These are phyloP conservation scores for Entomortierella lignicola DNA, from an alignment of 192 early-diverging fungal species.

Conservation along the genomic window DNA sequence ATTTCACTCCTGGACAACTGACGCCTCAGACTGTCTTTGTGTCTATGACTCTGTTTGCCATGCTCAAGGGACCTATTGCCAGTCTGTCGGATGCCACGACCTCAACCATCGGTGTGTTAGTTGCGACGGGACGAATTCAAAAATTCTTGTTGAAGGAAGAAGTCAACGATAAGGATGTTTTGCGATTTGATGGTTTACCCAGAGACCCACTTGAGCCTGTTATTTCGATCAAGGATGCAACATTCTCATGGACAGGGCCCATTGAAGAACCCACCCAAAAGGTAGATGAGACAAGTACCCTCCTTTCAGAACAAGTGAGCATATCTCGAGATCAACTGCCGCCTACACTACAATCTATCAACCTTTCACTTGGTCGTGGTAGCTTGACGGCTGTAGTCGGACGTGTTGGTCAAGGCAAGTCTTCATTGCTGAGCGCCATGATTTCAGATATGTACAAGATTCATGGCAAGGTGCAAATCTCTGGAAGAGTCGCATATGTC, in stretches of 20 bases:
- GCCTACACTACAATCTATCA: constrained; percentile 29
- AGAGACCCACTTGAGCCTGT: constrained; percentile 15
- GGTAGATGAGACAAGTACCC: constrained; percentile 4
- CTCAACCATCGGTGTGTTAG: constrained; percentile 62
- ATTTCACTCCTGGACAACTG: constrained; percentile 36
- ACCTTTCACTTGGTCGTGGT: constrained; percentile 51
- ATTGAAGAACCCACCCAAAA: neutral
- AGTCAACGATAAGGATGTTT: constrained; percentile 24
- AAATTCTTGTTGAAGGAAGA: constrained; percentile 53
- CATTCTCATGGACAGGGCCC: constrained; percentile 15
- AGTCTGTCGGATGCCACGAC: constrained; percentile 73
- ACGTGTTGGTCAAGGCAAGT: constrained; percentile 72
- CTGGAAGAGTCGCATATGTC: constrained; percentile 78
- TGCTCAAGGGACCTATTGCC: constrained; percentile 65
- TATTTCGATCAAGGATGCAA: constrained; percentile 18
- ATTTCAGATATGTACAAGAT: constrained; percentile 89
- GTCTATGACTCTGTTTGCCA: constrained; percentile 71
- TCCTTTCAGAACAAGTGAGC: constrained; percentile 6
- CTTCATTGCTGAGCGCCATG: constrained; percentile 60
- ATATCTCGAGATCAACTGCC: neutral
- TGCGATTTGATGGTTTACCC: constrained; percentile 18
- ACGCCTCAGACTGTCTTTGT: constrained; percentile 69
- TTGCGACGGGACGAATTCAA: constrained; percentile 67
- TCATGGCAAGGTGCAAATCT: constrained; percentile 70
- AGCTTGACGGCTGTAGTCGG: constrained; percentile 67